phyloP scores from a whole-genome alignment of 2,329 filamentous ascomycete genomes.

The Alternaria angustiovoidea region DNA sequence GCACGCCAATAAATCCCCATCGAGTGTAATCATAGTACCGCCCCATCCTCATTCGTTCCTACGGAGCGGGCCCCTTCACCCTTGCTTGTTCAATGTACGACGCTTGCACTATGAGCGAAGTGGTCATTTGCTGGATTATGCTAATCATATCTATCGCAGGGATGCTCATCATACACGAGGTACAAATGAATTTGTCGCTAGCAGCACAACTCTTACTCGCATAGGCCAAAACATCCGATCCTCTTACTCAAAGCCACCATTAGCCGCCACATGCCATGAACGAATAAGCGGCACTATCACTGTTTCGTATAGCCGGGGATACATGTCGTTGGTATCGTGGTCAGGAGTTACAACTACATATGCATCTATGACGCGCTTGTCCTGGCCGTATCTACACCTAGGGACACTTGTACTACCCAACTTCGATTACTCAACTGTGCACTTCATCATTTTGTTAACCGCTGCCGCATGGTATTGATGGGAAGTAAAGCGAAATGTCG shows the following conservation, averaged over 20 bases:
- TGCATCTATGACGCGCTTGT: slow-evolving; percentile 36
- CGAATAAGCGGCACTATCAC: slow-evolving; percentile 26
- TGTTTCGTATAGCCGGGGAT: slow-evolving; percentile 17
- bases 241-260: slow-evolving; percentile 16
- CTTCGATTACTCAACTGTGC: slow-evolving; percentile 1
- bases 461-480: background rate
- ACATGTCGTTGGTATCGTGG: slow-evolving; percentile 4
- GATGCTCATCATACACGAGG: slow-evolving; percentile 8
- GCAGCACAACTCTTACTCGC: slow-evolving; percentile 24
- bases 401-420: slow-evolving; percentile 1
- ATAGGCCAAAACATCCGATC: slow-evolving; percentile 35
- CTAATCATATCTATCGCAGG: slow-evolving; percentile 23
- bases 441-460: background rate
- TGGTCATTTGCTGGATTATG: slow-evolving; percentile 34
- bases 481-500: background rate
- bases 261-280: slow-evolving; percentile 27
- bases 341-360: slow-evolving; percentile 21
- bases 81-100: slow-evolving; percentile 41
- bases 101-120: slow-evolving; percentile 24
- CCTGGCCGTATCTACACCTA: slow-evolving; percentile 3
- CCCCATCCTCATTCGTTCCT: slow-evolving; percentile 34
- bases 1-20: slow-evolving; percentile 33
- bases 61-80: slow-evolving; percentile 27
- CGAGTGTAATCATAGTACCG: slow-evolving; percentile 38
- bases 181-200: slow-evolving; percentile 25